Evolutionary conservation across 768 basidiomycete species (phyloP).

Genomic region (Termitomyces sp.): DNA sequence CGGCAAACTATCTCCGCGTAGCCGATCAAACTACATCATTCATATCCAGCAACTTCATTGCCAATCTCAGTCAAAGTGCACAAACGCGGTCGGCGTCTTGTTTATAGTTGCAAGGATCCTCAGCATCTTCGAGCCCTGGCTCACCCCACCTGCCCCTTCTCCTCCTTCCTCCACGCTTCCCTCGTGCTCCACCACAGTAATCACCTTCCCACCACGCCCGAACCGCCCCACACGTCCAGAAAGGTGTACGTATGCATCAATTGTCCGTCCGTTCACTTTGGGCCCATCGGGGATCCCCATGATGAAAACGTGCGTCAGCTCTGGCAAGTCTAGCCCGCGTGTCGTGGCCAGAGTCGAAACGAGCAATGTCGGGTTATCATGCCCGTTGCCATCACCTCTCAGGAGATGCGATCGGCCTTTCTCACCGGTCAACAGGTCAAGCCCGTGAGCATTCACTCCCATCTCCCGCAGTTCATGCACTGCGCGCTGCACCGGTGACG

Average conservation of each 20-base stretch:
- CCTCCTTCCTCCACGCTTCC: constrained; percentile 18
- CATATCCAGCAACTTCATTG: neutral
- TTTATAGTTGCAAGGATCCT: constrained; percentile 40
- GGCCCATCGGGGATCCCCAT: constrained; percentile 51
- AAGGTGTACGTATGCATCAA: constrained; percentile 63
- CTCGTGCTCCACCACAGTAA: constrained; percentile 49
- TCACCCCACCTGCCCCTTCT: constrained; percentile 9
- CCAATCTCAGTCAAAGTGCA: constrained; percentile 41
- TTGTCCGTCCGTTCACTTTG: constrained; percentile 31
- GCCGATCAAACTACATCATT: constrained; percentile 2
- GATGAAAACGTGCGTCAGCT: constrained; percentile 70
- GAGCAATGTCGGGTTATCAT: constrained; percentile 55
- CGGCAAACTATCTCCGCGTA: constrained; percentile 6
- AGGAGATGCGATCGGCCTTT: constrained; percentile 39
- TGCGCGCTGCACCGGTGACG: constrained; percentile 53
- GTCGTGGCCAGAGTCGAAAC: constrained; percentile 66
- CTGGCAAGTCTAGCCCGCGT: constrained; percentile 69
- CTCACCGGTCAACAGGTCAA: constrained; percentile 46
- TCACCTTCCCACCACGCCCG: constrained; percentile 58
- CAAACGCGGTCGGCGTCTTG: constrained; percentile 39
- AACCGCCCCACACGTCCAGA: constrained; percentile 76
- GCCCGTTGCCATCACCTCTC: constrained; percentile 22
- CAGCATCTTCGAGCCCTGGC: constrained; percentile 34
- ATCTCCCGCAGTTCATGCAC: constrained; percentile 59
- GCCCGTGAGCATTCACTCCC: constrained; percentile 59